These are phyloP conservation scores for Catharanthus roseus DNA, from an alignment of 257 asterid genomes.

Conservation along the genomic window DNA sequence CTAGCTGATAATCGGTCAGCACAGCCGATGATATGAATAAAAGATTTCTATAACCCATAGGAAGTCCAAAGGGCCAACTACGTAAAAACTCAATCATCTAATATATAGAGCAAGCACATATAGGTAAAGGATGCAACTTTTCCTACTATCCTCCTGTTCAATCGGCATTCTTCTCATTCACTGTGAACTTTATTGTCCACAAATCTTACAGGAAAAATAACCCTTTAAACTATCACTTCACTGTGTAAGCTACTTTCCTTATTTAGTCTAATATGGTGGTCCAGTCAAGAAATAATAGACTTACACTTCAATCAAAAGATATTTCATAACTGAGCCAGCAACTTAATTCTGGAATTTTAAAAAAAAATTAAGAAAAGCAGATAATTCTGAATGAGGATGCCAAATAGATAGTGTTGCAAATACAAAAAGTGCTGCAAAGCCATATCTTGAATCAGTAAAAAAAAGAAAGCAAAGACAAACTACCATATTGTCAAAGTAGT, in stretches of 20 bases:
- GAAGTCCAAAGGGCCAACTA: not conserved
- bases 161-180: constrained; percentile 7
- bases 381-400: not conserved
- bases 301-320: not conserved
- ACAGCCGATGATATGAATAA: not conserved
- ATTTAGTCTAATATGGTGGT: not conserved
- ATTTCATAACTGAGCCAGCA: not conserved
- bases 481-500: constrained; percentile 83
- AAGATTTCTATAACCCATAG: not conserved
- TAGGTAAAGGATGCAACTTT: not conserved
- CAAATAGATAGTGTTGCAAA: not conserved
- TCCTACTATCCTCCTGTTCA: not conserved
- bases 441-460: not conserved
- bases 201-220: too few species aligned
- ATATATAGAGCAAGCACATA: not conserved
- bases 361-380: not conserved
- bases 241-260: not conserved
- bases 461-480: constrained; percentile 5
- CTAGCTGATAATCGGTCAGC: not conserved
- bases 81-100: not conserved
- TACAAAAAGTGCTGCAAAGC: not conserved
- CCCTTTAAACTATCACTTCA: not conserved
- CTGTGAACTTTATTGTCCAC: not conserved
- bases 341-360: too few species aligned
- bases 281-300: not conserved